Conservation (phyloP, 169 alveolate genomes). For the Plasmodium ovale region DNA sequence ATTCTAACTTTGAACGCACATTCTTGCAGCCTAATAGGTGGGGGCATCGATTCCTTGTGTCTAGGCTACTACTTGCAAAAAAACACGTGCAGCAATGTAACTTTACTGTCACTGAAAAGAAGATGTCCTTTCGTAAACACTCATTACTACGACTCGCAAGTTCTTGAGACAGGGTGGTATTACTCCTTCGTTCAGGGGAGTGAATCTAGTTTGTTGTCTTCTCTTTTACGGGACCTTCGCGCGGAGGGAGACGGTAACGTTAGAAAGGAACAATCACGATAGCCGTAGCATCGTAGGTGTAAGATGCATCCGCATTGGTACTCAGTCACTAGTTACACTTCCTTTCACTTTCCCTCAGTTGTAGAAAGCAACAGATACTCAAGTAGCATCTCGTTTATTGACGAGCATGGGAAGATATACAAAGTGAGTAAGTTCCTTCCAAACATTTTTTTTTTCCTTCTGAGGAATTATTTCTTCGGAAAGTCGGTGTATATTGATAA, state of each 20-base stretch:
- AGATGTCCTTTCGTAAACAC: slow-evolving; percentile 15
- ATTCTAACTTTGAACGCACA: no score
- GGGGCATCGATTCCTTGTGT: slow-evolving; percentile 34
- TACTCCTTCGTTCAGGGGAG: slow-evolving; percentile 9
- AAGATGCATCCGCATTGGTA: no score
- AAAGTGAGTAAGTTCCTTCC: slow-evolving; percentile 26
- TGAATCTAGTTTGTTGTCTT: not conserved
- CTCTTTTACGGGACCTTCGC: slow-evolving; percentile 3
- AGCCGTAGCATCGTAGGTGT: no score
- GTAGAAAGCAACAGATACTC: slow-evolving; percentile 35
- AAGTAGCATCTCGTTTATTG: slow-evolving; percentile 27
- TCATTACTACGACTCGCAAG: not conserved
- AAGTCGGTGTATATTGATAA: slow-evolving; percentile 3
- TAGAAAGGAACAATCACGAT: no score
- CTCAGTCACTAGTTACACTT: not conserved
- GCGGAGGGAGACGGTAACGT: slow-evolving; percentile 28
- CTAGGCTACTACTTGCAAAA: slow-evolving; percentile 18
- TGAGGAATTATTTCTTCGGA: slow-evolving; percentile 32
- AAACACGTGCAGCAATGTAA: not conserved
- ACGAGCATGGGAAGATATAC: slow-evolving; percentile 12
- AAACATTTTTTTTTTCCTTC: not conserved
- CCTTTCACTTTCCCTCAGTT: slow-evolving; percentile 8
- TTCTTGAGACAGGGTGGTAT: slow-evolving; percentile 17
- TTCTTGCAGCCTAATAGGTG: slow-evolving; percentile 58
- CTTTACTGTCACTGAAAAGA: slow-evolving; percentile 5